Evolutionary conservation across 176 grass and related monocot genomes (phyloP).

Genomic region (Eleusine indica): DNA sequence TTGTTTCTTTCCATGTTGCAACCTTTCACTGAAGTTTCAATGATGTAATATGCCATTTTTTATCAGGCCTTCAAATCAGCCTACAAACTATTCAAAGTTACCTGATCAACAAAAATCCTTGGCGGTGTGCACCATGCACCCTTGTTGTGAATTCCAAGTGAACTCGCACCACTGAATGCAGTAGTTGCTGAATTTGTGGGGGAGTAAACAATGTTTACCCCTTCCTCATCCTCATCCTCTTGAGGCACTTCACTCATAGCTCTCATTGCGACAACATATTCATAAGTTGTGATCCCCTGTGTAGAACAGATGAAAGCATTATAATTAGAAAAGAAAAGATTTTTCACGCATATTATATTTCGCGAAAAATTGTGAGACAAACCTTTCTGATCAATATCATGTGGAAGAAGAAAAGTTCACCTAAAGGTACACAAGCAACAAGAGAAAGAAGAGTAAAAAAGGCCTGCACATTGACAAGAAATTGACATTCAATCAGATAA

Average conservation of each 20-base stretch:
- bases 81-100: constrained; percentile 22
- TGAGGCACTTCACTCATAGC: constrained; percentile 87
- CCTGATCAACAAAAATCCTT: constrained; percentile 91
- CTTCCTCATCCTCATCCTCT: constrained; percentile 70
- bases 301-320: constrained; percentile 20
- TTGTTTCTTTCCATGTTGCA: not conserved
- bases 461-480: constrained; percentile 59
- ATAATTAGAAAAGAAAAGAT: constrained; percentile 9
- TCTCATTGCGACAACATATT: constrained; percentile 98
- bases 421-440: constrained; percentile 82
- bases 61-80: constrained; percentile 3
- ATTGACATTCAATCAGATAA: not conserved
- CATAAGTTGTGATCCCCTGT: constrained; percentile 96
- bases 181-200: constrained; percentile 96
- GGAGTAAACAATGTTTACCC: constrained; percentile 76
- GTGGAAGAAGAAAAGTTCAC: constrained; percentile 99
- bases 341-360: constrained; percentile 8
- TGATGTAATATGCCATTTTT: not conserved
- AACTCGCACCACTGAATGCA: constrained; percentile 87
- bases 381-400: constrained; percentile 99
- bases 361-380: constrained; percentile 30
- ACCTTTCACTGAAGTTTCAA: not conserved
- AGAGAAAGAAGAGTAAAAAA: constrained; percentile 86
- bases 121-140: constrained; percentile 98
- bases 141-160: constrained; percentile 86